Percentiles rank a stretch among this genome's conserved stretches.
Conservation (phyloP, 1,139 yeast genomes). For the Lodderomyces pseudojiufengensis region DNA sequence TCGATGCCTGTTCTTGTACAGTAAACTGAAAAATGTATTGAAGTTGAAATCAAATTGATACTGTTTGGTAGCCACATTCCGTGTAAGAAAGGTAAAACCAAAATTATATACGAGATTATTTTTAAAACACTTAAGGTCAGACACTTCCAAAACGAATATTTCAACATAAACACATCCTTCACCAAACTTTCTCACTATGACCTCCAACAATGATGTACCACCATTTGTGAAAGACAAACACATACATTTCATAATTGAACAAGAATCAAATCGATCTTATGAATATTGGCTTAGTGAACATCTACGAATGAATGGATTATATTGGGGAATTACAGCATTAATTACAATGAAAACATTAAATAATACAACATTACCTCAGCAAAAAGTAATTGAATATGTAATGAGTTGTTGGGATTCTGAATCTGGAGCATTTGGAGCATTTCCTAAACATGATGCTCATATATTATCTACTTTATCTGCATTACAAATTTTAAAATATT, state of each 20-base stretch:
- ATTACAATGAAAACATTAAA: conserved; percentile 52
- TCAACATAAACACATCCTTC: no score
- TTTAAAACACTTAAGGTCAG: no score
- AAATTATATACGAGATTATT: no score
- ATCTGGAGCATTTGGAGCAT: conserved; percentile 86
- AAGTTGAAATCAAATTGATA: no score
- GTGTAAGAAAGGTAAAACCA: no score
- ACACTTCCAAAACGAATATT: no score
- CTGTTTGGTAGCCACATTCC: no score
- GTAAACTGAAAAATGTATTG: no score
- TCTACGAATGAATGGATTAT: conserved; percentile 82
- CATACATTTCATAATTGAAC: conserved; percentile 32
- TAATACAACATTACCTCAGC: conserved; percentile 44
- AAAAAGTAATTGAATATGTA: conserved; percentile 65
- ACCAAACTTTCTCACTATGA: no score
- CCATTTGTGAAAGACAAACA: conserved; percentile 24
- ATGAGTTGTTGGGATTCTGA: conserved; percentile 58
- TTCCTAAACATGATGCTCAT: conserved; percentile 87
- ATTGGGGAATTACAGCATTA: conserved; percentile 90
- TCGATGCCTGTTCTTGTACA: no score
- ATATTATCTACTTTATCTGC: conserved; percentile 85
- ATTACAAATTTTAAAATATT: conserved; percentile 69
- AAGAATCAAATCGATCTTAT: conserved; percentile 41
- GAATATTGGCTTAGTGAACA: conserved; percentile 93
- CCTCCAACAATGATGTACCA: no score